phyloP scores from a whole-genome alignment of 2,329 filamentous ascomycete species.

The Botrytis byssoidea region DNA sequence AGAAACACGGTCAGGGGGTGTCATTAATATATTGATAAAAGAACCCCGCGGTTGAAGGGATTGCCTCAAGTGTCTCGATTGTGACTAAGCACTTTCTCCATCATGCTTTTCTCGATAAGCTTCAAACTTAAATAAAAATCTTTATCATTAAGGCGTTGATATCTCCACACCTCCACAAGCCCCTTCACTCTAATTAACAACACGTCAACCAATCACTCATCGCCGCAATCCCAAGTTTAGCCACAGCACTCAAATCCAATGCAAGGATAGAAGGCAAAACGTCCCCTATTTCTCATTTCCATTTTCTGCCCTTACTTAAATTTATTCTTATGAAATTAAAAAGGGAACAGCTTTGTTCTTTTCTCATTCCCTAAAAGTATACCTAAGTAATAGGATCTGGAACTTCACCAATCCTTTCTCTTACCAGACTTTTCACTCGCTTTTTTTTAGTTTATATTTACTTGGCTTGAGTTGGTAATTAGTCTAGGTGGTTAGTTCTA shows the following conservation, averaged over 20 bases:
- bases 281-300: slow-evolving; percentile 24
- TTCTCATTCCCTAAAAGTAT: background rate
- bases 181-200: background rate
- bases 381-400: background rate
- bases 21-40: background rate
- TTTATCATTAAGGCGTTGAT: slow-evolving; percentile 8
- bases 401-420: slow-evolving; percentile 16
- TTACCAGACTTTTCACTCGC: slow-evolving; percentile 18
- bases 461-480: background rate
- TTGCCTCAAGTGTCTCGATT: background rate
- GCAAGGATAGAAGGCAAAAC: slow-evolving; percentile 4
- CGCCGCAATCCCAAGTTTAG: background rate
- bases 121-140: background rate
- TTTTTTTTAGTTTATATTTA: slow-evolving; percentile 20
- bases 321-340: background rate
- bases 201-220: background rate
- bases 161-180: background rate
- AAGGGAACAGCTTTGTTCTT: background rate
- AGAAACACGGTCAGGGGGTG: background rate
- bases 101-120: background rate
- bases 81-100: background rate
- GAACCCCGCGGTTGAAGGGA: background rate
- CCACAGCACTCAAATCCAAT: slow-evolving; percentile 3
- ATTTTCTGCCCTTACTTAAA: slow-evolving; percentile 17
- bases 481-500: slow-evolving; percentile 19